Conservation (phyloP, 306 rosid genomes). For the Amphicarpaea edgeworthii region DNA sequence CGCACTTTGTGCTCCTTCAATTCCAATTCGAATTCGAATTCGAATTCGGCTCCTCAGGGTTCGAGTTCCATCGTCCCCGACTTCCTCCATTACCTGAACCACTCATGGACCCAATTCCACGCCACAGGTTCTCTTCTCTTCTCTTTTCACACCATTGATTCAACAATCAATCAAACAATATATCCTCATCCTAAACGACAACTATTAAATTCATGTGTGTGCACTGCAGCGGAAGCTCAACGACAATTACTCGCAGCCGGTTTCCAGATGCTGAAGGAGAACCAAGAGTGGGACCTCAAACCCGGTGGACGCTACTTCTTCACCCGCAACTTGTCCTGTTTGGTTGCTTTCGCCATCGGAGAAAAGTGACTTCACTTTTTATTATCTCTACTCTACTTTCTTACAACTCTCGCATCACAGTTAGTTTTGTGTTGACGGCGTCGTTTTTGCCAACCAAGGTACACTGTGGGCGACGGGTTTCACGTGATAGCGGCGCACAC, state of each 20-base stretch:
- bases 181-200: too few relatives aligned
- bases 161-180: too few relatives aligned
- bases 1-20: conserved; percentile 54
- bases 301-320: conserved; percentile 96
- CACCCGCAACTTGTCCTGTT: conserved; percentile 90
- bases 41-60: conserved; percentile 3
- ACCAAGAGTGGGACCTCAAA: conserved; percentile 86
- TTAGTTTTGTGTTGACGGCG: not conserved
- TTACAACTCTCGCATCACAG: too few relatives aligned
- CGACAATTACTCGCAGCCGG: conserved; percentile 80
- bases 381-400: too few relatives aligned
- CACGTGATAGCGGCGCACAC: conserved; percentile 97
- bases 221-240: conserved; percentile 81
- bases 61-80: conserved; percentile 73
- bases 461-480: conserved; percentile 76
- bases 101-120: conserved; percentile 97
- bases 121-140: conserved; percentile 65
- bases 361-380: conserved; percentile 59
- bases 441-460: conserved; percentile 62
- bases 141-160: too few relatives aligned
- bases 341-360: conserved; percentile 91
- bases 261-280: conserved; percentile 76
- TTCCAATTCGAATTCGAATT: conserved; percentile 27
- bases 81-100: conserved; percentile 84
- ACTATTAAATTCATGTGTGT: not conserved